phyloP scores from a whole-genome alignment of 1,284 basidiomycete species.

The Farysia itapuensis region DNA sequence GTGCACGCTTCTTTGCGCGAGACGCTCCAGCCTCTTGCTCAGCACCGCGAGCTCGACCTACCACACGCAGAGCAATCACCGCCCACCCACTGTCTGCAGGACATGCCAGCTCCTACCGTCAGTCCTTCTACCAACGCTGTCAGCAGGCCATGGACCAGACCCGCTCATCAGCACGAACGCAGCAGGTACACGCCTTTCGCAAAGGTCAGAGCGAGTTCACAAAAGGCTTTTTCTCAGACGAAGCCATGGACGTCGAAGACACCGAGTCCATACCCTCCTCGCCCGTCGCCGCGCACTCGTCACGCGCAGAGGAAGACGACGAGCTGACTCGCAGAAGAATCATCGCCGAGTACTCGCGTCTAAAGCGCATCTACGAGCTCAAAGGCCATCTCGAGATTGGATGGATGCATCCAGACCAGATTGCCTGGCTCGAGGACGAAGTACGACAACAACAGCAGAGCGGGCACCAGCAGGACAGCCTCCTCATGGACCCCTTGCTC shows the following conservation, averaged over 20 bases:
- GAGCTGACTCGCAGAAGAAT: conserved; percentile 25
- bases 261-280: conserved; percentile 3
- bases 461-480: not conserved
- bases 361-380: conserved; percentile 31
- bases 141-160: conserved; percentile 16
- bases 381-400: conserved; percentile 33
- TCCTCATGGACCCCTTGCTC: conserved; percentile 7
- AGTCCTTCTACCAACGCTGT: conserved; percentile 26
- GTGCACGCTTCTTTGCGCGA: conserved; percentile 24
- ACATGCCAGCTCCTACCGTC: conserved; percentile 7
- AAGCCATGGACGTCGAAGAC: conserved; percentile 13
- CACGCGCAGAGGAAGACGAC: conserved; percentile 16
- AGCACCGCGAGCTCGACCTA: conserved; percentile 2
- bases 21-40: conserved; percentile 1
- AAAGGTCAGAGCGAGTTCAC: conserved; percentile 10
- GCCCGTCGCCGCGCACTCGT: not conserved
- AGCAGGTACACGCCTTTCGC: conserved; percentile 3
- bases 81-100: conserved; percentile 1
- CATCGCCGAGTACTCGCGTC: conserved; percentile 25
- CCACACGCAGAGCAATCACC: conserved; percentile 2
- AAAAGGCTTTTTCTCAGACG: conserved; percentile 8
- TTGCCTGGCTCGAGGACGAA: conserved; percentile 23
- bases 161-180: not conserved
- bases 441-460: not conserved
- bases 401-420: conserved; percentile 36